A percentile compares a stretch with the other conserved stretches of the same genome.
Evolutionary conservation across 108 stramenopile species (phyloP).

Genomic region (Seminavis robusta): DNA sequence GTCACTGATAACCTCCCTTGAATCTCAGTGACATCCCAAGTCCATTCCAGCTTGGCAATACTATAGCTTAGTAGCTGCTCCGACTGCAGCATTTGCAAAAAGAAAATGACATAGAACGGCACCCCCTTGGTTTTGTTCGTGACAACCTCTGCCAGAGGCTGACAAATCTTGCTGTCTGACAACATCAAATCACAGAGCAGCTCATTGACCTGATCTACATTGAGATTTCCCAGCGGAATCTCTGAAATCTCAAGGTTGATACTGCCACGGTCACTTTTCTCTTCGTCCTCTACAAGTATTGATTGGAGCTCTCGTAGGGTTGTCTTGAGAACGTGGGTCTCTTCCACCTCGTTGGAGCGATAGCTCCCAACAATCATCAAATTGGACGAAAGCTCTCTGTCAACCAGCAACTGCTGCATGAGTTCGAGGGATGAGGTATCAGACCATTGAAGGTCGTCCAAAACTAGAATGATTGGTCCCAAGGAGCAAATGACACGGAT

Average conservation of each 20-base stretch:
- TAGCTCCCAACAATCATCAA: conserved; percentile 10
- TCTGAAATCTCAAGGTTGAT: not conserved
- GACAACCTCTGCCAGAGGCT: not conserved
- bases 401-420: not conserved
- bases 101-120: not conserved
- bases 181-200: conserved; percentile 1
- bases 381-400: not conserved
- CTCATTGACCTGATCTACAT: not conserved
- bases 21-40: not conserved
- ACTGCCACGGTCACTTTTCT: too few relatives aligned
- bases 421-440: not conserved
- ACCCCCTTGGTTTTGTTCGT: not conserved
- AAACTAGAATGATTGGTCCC: conserved; percentile 3
- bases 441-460: conserved; percentile 17
- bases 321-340: not conserved
- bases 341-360: conserved; percentile 11
- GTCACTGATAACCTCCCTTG: not conserved
- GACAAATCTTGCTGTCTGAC: not conserved
- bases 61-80: too few relatives aligned
- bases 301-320: not conserved
- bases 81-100: not conserved
- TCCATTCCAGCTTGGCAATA: not conserved
- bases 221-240: not conserved
- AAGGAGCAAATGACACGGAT: not conserved
- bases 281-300: conserved; percentile 1